Conservation (phyloP, 108 stramenopile species). For the Stephanodiscus minutulus region DNA sequence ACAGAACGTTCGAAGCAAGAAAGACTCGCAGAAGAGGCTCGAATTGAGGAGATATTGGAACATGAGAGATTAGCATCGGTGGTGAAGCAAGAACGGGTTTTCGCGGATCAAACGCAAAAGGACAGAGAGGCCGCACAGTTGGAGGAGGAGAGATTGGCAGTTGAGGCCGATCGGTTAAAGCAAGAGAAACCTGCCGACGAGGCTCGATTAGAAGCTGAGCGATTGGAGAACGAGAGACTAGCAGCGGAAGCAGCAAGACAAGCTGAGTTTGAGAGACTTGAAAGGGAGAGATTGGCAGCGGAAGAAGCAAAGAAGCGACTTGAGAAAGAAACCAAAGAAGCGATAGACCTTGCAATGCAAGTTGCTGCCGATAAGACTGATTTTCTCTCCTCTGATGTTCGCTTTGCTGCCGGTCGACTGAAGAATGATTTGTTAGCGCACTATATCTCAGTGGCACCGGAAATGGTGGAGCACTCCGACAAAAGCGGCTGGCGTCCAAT, state of each 20-base stretch:
- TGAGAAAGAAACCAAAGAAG: conserved; percentile 8
- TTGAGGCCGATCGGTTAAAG: conserved; percentile 1
- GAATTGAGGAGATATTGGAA: conserved; percentile 1
- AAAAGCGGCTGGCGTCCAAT: conserved; percentile 49
- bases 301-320: conserved; percentile 6
- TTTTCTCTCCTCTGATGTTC: conserved; percentile 25
- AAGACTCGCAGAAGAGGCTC: conserved; percentile 7
- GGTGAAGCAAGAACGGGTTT: conserved; percentile 1
- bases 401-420: conserved; percentile 24
- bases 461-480: conserved; percentile 37
- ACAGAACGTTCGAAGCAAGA: neutral
- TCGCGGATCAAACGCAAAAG: neutral
- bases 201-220: neutral
- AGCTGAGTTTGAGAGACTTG: neutral
- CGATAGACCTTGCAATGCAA: conserved; percentile 15
- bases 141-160: conserved; percentile 5
- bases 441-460: conserved; percentile 24
- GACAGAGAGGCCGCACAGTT: neutral
- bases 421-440: conserved; percentile 35
- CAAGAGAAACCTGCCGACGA: neutral
- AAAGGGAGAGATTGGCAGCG: conserved; percentile 7
- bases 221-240: neutral
- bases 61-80: neutral
- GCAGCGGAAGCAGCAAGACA: neutral
- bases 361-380: conserved; percentile 8